phyloP scores from a whole-genome alignment of 1,284 basidiomycete genomes.

The Naganishia sp. region DNA sequence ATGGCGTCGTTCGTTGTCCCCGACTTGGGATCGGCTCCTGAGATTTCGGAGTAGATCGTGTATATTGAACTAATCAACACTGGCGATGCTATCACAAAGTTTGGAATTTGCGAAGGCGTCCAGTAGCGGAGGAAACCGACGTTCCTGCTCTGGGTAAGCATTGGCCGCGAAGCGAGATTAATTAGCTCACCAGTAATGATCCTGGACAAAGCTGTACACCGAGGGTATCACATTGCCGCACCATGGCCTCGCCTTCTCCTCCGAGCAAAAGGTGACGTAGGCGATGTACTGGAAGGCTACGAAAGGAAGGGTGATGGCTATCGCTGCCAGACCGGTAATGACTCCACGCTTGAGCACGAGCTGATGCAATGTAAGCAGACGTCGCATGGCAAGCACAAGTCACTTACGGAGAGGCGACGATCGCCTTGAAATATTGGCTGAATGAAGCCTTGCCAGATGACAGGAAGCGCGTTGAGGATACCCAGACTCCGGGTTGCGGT shows the following conservation, averaged over 20 bases:
- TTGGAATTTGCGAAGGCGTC: slow-evolving; percentile 78
- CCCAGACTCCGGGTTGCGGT: slow-evolving; percentile 29
- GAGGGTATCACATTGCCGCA: slow-evolving; percentile 65
- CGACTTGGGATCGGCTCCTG: no score
- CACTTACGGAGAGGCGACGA: slow-evolving; percentile 51
- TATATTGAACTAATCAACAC: slow-evolving; percentile 62
- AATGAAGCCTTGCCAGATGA: slow-evolving; percentile 18
- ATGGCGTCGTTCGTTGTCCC: slow-evolving; percentile 48
- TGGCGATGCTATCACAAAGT: slow-evolving; percentile 78
- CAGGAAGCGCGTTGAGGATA: slow-evolving; percentile 11
- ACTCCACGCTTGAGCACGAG: slow-evolving; percentile 21
- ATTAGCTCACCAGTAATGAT: slow-evolving; percentile 67
- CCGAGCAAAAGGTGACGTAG: slow-evolving; percentile 66
- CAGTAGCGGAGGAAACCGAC: slow-evolving; percentile 84
- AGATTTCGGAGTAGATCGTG: slow-evolving; percentile 26
- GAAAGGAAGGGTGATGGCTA: slow-evolving; percentile 66
- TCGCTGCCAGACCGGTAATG: slow-evolving; percentile 53
- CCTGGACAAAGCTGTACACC: slow-evolving; percentile 82
- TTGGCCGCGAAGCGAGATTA: background rate
- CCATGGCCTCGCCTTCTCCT: slow-evolving; percentile 60
- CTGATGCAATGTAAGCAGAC: slow-evolving; percentile 5
- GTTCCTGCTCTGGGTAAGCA: slow-evolving; percentile 57
- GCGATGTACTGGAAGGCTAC: slow-evolving; percentile 67
- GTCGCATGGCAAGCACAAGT: background rate
- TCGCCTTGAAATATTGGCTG: slow-evolving; percentile 62